Conservation (phyloP, 2,329 filamentous ascomycete genomes). For the Zalaria sp. region DNA sequence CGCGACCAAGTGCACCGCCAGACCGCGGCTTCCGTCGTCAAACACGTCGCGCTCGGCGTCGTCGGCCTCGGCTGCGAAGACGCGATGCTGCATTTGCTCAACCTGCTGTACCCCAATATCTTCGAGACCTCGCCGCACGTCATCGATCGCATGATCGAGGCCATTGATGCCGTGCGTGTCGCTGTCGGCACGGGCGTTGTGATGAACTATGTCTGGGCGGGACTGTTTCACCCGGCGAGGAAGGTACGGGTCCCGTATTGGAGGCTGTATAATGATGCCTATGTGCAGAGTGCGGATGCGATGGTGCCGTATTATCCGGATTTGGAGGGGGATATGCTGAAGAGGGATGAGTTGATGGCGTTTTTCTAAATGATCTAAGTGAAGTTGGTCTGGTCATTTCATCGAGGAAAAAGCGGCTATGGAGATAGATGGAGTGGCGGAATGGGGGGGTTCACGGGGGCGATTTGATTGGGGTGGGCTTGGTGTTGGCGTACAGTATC, state of each 20-base stretch:
- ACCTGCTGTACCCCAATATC: constrained; percentile 88
- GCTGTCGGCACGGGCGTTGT: constrained; percentile 83
- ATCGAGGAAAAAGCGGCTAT: too few relatives aligned
- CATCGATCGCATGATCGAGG: constrained; percentile 94
- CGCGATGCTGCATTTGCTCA: constrained; percentile 94
- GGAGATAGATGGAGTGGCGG: too few relatives aligned
- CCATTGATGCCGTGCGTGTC: constrained; percentile 89
- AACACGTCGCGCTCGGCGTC: constrained; percentile 95
- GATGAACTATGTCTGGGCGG: constrained; percentile 97
- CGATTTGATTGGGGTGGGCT: too few relatives aligned
- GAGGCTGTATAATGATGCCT: constrained; percentile 93
- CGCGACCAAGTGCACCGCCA: constrained; percentile 96
- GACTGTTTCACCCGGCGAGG: constrained; percentile 88
- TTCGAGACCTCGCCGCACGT: constrained; percentile 99
- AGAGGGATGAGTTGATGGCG: constrained; percentile 54
- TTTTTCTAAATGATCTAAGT: constrained; percentile 4
- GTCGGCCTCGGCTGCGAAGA: constrained; percentile 95
- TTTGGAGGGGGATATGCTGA: constrained; percentile 64
- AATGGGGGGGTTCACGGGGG: too few relatives aligned
- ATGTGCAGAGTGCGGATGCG: constrained; percentile 81
- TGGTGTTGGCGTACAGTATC: too few relatives aligned
- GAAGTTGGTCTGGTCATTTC: too few relatives aligned
- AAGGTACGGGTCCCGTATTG: constrained; percentile 94
- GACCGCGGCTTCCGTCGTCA: constrained; percentile 90
- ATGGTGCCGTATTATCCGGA: constrained; percentile 96